Conservation (phyloP, 2,329 filamentous ascomycete species). For the Cladosporium colombiae region DNA sequence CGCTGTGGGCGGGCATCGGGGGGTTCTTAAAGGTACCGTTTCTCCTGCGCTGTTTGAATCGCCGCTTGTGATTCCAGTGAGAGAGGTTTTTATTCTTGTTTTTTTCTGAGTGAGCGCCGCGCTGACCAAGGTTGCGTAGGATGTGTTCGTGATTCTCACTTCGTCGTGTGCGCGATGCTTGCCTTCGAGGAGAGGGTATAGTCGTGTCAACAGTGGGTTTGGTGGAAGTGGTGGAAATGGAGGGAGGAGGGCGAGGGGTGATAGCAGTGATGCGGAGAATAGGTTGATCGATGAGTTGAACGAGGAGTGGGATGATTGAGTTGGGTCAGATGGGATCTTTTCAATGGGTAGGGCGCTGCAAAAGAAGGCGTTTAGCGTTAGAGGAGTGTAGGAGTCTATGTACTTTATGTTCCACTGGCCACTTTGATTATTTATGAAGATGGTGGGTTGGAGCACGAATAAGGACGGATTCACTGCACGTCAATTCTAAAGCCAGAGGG, state of each 20-base stretch:
- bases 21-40: slow-evolving; percentile 72
- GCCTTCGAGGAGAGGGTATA: slow-evolving; percentile 67
- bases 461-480: too few relatives aligned
- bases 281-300: slow-evolving; percentile 92
- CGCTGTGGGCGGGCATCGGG: slow-evolving; percentile 85
- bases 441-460: too few relatives aligned
- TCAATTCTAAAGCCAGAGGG: too few relatives aligned
- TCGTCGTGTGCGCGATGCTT: slow-evolving; percentile 69
- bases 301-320: slow-evolving; percentile 88
- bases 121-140: slow-evolving; percentile 35
- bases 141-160: slow-evolving; percentile 66
- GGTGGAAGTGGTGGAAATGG: neutral
- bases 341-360: neutral
- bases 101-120: neutral
- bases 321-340: neutral
- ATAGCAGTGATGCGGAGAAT: slow-evolving; percentile 78
- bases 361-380: neutral
- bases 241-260: slow-evolving; percentile 42
- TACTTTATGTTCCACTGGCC: neutral
- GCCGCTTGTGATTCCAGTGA: neutral
- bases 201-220: slow-evolving; percentile 50
- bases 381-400: neutral
- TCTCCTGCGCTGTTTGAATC: neutral
- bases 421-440: too few relatives aligned
- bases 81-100: neutral